Percentiles rank a stretch among this genome's conserved stretches.
Evolutionary conservation across 257 asterid species (phyloP).

Genomic region (Solanum virginianum): DNA sequence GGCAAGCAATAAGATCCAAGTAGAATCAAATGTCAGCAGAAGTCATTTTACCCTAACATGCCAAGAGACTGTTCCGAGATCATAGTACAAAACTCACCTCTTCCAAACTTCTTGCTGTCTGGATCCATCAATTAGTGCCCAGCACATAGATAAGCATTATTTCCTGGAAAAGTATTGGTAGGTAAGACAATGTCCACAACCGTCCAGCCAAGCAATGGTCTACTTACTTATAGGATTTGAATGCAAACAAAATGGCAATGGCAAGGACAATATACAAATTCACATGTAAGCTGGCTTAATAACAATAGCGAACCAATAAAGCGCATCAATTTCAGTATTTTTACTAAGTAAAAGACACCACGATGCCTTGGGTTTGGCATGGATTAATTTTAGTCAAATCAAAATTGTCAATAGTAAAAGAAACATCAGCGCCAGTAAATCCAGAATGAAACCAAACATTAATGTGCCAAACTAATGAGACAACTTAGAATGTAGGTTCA

Average conservation of each 20-base stretch:
- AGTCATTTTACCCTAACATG: not conserved
- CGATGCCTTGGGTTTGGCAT: not conserved
- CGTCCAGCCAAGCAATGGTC: not conserved
- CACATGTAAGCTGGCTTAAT: not conserved
- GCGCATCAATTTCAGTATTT: not conserved
- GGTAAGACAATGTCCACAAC: not conserved
- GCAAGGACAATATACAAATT: not conserved
- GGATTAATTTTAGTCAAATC: not conserved
- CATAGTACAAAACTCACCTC: constrained; percentile 38
- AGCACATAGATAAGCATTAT: constrained; percentile 33
- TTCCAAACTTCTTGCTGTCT: constrained; percentile 83
- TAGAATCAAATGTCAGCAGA: not conserved
- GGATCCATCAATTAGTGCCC: constrained; percentile 79
- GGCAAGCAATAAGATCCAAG: not conserved
- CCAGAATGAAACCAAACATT: not conserved
- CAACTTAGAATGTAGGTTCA: not conserved
- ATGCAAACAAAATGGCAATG: not conserved
- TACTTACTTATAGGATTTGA: not conserved
- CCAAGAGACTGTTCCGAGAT: not conserved
- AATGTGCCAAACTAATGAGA: not conserved
- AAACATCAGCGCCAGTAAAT: not conserved
- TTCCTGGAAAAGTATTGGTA: constrained; percentile 9
- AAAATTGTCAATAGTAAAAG: not conserved
- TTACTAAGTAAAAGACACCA: not conserved
- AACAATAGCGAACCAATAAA: not conserved